Evolutionary conservation across 2,329 filamentous ascomycete species (phyloP).

Genomic region (Chaetomium olivaceum): DNA sequence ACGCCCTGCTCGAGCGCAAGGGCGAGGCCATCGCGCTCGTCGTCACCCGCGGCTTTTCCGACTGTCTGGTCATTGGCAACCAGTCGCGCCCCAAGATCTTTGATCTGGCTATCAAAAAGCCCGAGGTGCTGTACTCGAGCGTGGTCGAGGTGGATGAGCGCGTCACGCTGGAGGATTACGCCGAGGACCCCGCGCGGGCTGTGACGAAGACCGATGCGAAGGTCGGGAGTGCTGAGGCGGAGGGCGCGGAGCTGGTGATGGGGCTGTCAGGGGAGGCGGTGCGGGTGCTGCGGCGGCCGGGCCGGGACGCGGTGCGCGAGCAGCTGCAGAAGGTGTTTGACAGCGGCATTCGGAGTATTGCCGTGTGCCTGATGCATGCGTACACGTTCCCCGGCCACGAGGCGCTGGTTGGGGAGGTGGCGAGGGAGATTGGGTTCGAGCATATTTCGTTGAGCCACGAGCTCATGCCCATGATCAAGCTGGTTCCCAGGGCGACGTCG

Average conservation of each 20-base stretch:
- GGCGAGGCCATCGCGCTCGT: conserved; percentile 86
- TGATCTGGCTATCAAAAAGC: conserved; percentile 82
- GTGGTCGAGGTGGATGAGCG: conserved; percentile 91
- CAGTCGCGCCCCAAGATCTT: conserved; percentile 89
- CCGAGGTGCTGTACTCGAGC: conserved; percentile 79
- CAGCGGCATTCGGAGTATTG: conserved; percentile 74
- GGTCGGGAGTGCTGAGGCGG: conserved; percentile 49
- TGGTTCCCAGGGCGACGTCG: conserved; percentile 73
- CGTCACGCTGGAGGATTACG: conserved; percentile 88
- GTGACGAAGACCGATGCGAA: conserved; percentile 56
- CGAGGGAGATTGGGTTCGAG: conserved; percentile 75
- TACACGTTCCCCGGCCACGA: conserved; percentile 92
- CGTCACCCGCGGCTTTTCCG: conserved; percentile 83
- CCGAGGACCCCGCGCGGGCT: conserved; percentile 74
- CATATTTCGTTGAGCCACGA: conserved; percentile 81
- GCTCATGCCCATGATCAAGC: conserved; percentile 88
- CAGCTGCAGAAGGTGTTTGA: conserved; percentile 69
- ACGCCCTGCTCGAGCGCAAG: conserved; percentile 85
- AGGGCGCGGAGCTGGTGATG: conserved; percentile 60
- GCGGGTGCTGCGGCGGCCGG: conserved; percentile 65
- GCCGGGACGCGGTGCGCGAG: conserved; percentile 55
- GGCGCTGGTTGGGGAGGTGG: conserved; percentile 71
- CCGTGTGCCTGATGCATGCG: conserved; percentile 87
- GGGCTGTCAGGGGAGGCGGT: conserved; percentile 75
- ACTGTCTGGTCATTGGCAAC: conserved; percentile 87